A percentile compares a stretch with the other conserved stretches of the same genome.
Evolutionary conservation across 140 eudicot genomes (phyloP).

Genomic region (Cichorium intybus): DNA sequence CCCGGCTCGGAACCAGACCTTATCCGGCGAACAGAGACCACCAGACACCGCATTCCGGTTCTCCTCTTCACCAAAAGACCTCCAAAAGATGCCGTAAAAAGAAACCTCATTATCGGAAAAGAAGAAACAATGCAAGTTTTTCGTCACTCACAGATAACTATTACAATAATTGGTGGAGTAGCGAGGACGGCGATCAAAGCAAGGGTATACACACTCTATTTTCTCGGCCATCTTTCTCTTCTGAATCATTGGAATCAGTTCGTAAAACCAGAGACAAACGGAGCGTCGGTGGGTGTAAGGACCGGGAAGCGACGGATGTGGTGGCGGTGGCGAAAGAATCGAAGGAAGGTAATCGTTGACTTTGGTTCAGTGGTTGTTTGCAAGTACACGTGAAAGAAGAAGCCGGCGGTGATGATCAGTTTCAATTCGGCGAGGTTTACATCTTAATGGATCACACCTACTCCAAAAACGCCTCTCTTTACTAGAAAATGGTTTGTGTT

Average conservation of each 20-base stretch:
- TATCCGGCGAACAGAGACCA: conserved; percentile 12
- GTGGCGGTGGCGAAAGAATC: conserved; percentile 66
- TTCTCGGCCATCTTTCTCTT: too few species aligned
- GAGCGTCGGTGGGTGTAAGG: background rate
- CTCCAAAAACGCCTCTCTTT: too few species aligned
- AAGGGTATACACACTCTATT: too few species aligned
- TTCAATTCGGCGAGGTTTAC: too few species aligned
- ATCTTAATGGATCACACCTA: too few species aligned
- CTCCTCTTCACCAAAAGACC: conserved; percentile 22
- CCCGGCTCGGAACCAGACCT: conserved; percentile 14
- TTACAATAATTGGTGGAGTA: conserved; percentile 44
- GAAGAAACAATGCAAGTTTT: conserved; percentile 20
- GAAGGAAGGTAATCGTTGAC: too few species aligned
- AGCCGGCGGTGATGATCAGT: too few species aligned
- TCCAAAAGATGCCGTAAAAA: conserved; percentile 16
- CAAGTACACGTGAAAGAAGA: too few species aligned
- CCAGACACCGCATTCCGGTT: conserved; percentile 37
- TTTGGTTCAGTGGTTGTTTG: too few species aligned
- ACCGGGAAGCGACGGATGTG: conserved; percentile 7
- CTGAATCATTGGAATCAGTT: too few species aligned
- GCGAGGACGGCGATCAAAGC: conserved; percentile 32
- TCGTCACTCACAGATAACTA: conserved; percentile 30
- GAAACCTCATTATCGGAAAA: conserved; percentile 26
- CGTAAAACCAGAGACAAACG: too few species aligned
- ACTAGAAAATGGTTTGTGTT: too few species aligned